phyloP scores from a whole-genome alignment of 139 green algal genomes.

The Klebsormidium nitens region DNA sequence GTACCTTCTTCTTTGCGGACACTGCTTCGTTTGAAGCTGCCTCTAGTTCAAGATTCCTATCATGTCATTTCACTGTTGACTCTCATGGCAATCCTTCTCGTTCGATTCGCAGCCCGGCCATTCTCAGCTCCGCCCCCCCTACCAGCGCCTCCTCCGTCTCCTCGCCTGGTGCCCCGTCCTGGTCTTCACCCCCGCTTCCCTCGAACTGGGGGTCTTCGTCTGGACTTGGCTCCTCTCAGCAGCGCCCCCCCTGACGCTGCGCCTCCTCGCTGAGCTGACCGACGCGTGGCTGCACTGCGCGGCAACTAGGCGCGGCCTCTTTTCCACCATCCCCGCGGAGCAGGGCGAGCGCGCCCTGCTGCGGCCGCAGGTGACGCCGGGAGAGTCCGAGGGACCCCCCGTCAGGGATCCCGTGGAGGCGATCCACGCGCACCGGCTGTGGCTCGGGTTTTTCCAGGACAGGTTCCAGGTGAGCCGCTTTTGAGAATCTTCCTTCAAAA shows the following conservation, averaged over 20 bases:
- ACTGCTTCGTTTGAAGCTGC: no score
- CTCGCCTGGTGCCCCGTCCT: constrained; percentile 26
- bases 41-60: no score
- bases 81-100: no score
- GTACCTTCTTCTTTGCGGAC: no score
- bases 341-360: constrained; percentile 13
- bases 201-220: constrained; percentile 28
- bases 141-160: constrained; percentile 21
- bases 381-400: background rate
- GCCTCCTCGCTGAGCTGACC: constrained; percentile 23
- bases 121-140: no score
- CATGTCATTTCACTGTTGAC: no score
- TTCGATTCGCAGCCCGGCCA: no score
- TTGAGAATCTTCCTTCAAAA: no score
- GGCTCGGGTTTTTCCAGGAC: constrained; percentile 28
- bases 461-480: constrained; percentile 28
- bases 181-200: constrained; percentile 23
- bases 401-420: constrained; percentile 19
- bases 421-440: constrained; percentile 24
- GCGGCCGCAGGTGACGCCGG: constrained; percentile 21
- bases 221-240: constrained; percentile 36
- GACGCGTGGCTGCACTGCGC: constrained; percentile 28
- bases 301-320: constrained; percentile 4
- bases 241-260: background rate
- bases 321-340: background rate